Percentiles rank a stretch among this genome's conserved stretches.
Conservation (phyloP, 345 rosid species). For the Heritiera fomes region DNA sequence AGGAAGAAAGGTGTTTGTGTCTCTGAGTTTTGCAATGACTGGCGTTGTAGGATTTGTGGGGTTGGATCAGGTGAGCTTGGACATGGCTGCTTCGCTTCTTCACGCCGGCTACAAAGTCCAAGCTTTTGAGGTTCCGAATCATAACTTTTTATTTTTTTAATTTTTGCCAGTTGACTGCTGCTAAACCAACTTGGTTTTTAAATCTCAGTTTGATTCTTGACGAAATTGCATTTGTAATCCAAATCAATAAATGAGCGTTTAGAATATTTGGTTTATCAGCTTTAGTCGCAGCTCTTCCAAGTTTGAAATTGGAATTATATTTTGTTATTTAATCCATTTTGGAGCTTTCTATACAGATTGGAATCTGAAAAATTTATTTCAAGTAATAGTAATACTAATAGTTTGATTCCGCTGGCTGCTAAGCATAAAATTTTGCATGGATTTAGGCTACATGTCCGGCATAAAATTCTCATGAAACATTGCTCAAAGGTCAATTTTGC, state of each 20-base stretch:
- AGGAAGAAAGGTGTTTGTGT: background rate
- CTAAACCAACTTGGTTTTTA: background rate
- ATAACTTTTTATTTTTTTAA: background rate
- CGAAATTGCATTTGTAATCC: background rate
- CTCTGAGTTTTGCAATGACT: conserved; percentile 14
- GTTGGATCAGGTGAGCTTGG: conserved; percentile 59
- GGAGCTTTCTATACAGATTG: conserved; percentile 8
- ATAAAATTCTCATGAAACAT: background rate
- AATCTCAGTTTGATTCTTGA: conserved; percentile 5
- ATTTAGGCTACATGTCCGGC: background rate
- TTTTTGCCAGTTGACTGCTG: conserved; percentile 7
- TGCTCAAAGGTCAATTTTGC: background rate
- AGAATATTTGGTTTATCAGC: background rate
- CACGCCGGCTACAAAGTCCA: conserved; percentile 61
- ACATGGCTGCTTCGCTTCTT: conserved; percentile 74
- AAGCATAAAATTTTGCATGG: background rate
- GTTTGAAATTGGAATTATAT: background rate
- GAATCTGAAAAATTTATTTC: background rate
- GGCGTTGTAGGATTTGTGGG: conserved; percentile 72
- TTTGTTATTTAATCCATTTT: background rate
- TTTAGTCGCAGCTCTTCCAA: no score
- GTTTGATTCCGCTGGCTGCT: background rate
- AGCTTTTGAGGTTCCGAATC: conserved; percentile 62
- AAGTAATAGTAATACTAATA: background rate
- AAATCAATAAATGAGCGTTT: conserved; percentile 3